These are phyloP conservation scores for Funneliformis caledonium DNA, from an alignment of 371 early-diverging fungal genomes.

Conservation along the genomic window DNA sequence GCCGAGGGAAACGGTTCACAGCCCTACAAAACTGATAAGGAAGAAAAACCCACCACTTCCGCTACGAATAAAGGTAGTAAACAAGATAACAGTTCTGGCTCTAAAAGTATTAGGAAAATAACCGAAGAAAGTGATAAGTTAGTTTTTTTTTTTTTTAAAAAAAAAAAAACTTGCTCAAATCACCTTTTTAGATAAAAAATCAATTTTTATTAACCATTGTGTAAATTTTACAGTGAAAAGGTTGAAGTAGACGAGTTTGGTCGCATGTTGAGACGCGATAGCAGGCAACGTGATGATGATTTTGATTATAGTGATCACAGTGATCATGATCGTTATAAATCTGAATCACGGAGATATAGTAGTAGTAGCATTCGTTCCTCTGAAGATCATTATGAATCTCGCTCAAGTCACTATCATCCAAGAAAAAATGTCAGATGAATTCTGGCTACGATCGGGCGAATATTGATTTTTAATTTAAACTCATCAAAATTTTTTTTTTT, in stretches of 20 bases:
- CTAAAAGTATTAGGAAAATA: neutral
- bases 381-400: neutral
- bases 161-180: neutral
- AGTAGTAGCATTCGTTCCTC: constrained; percentile 3
- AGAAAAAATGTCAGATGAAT: neutral
- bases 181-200: neutral
- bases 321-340: constrained; percentile 13
- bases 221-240: neutral
- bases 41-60: neutral
- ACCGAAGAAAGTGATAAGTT: neutral
- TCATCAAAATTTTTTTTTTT: neutral
- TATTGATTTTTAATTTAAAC: neutral
- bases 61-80: neutral
- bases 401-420: constrained; percentile 4
- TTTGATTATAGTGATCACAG: constrained; percentile 13
- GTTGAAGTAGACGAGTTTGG: constrained; percentile 36
- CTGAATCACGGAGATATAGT: constrained; percentile 2
- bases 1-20: neutral
- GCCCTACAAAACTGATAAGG: neutral
- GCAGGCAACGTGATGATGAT: neutral
- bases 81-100: neutral
- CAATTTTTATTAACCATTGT: neutral
- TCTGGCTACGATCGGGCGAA: neutral
- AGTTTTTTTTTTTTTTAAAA: neutral
- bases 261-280: constrained; percentile 20